These are phyloP conservation scores for Sextonia rubra DNA, from an alignment of 164 flowering plant species.

Conservation along the genomic window DNA sequence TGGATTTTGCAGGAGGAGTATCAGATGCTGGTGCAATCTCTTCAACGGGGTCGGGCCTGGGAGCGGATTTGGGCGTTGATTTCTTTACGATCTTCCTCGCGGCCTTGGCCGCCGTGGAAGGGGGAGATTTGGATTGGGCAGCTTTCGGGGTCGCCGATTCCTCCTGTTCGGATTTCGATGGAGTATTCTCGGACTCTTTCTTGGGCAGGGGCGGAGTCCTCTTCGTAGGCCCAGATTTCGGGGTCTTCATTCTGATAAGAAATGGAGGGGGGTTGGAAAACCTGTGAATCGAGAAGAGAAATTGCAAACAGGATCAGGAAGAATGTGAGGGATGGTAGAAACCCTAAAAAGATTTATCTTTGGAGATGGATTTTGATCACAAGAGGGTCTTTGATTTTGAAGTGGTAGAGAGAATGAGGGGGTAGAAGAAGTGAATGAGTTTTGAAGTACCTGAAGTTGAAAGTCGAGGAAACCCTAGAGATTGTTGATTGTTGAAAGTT, in stretches of 20 bases:
- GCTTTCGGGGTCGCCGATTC: not conserved
- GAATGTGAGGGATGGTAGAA: not conserved
- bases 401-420: no score
- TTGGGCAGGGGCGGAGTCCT: slow-evolving; percentile 29
- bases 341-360: not conserved
- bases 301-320: not conserved
- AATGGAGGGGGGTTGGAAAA: not conserved
- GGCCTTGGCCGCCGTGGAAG: slow-evolving; percentile 19
- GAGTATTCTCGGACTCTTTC: slow-evolving; percentile 17
- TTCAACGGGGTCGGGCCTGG: slow-evolving; percentile 22
- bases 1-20: slow-evolving; percentile 12
- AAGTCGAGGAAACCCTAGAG: no score
- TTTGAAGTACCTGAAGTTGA: no score
- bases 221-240: slow-evolving; percentile 27
- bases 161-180: slow-evolving; percentile 5
- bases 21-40: slow-evolving; percentile 21
- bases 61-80: slow-evolving; percentile 11
- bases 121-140: not conserved
- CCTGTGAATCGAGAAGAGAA: no score
- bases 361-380: no score
- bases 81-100: slow-evolving; percentile 19
- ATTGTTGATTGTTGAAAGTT: no score
- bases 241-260: slow-evolving; percentile 3
- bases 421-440: no score
- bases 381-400: no score